Percentiles rank a stretch among this genome's conserved stretches.
These are phyloP conservation scores for Tricladium varicosporioides DNA, from an alignment of 2,329 filamentous ascomycete genomes.

Conservation along the genomic window DNA sequence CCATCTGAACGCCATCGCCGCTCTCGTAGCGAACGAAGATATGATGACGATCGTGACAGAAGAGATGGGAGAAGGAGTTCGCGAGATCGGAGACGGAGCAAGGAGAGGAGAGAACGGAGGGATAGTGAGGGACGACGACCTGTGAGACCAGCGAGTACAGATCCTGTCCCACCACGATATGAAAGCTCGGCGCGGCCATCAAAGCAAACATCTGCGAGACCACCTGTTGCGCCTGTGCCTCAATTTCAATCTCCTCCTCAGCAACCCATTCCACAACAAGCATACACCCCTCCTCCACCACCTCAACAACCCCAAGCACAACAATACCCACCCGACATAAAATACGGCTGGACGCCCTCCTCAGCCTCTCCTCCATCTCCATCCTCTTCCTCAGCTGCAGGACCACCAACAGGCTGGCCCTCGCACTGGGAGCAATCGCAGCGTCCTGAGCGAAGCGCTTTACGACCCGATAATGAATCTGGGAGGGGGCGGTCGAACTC, in stretches of 20 bases:
- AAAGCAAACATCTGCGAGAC: neutral
- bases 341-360: conserved; percentile 26
- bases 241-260: neutral
- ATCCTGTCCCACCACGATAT: conserved; percentile 1
- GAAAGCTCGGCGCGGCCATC: conserved; percentile 2
- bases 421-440: conserved; percentile 25
- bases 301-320: conserved; percentile 3
- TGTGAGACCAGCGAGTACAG: conserved; percentile 1
- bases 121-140: neutral
- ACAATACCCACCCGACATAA: conserved; percentile 20
- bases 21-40: conserved; percentile 19
- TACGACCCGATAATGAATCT: conserved; percentile 3
- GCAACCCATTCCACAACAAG: conserved; percentile 1
- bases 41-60: conserved; percentile 11
- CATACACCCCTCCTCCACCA: neutral
- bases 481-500: conserved; percentile 42
- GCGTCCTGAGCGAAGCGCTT: conserved; percentile 2
- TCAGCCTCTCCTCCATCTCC: conserved; percentile 5
- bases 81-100: conserved; percentile 1
- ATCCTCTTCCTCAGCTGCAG: conserved; percentile 8
- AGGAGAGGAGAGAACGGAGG: conserved; percentile 3
- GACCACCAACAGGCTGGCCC: conserved; percentile 27
- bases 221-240: neutral
- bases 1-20: conserved; percentile 14
- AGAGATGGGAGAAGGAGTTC: conserved; percentile 6